phyloP scores from a whole-genome alignment of 306 rosid genomes.

The Begonia fuchsioides region DNA sequence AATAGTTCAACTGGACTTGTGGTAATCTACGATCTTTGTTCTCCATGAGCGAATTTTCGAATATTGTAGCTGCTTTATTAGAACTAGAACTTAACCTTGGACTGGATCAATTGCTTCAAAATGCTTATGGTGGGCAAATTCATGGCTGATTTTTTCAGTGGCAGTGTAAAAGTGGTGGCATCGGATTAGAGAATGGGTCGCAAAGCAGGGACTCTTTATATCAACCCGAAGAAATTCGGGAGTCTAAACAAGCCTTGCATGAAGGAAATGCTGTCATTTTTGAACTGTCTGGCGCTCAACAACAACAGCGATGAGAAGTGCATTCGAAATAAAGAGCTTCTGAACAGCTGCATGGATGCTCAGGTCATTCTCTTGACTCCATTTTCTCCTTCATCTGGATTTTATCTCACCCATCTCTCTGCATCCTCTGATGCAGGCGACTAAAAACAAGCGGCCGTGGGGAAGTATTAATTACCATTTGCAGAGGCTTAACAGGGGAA shows the following conservation, averaged over 20 bases:
- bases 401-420: not conserved
- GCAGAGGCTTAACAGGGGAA: conserved; percentile 83
- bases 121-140: too few species aligned
- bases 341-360: conserved; percentile 52
- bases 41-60: too few species aligned
- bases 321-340: conserved; percentile 38
- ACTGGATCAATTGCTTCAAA: too few species aligned
- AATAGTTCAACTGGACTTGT: too few species aligned
- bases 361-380: conserved; percentile 29
- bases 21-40: too few species aligned
- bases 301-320: conserved; percentile 28
- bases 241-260: conserved; percentile 73
- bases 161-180: too few species aligned
- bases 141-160: too few species aligned
- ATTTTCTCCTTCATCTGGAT: not conserved
- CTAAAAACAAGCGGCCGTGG: conserved; percentile 45
- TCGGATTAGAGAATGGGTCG: conserved; percentile 42
- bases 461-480: conserved; percentile 81
- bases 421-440: conserved; percentile 33
- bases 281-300: conserved; percentile 55
- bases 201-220: conserved; percentile 47
- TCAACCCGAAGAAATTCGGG: conserved; percentile 67
- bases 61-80: too few species aligned
- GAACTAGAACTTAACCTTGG: too few species aligned
- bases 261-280: conserved; percentile 70